These are phyloP conservation scores for Candida anglica DNA, from an alignment of 805 yeast genomes.

Conservation along the genomic window DNA sequence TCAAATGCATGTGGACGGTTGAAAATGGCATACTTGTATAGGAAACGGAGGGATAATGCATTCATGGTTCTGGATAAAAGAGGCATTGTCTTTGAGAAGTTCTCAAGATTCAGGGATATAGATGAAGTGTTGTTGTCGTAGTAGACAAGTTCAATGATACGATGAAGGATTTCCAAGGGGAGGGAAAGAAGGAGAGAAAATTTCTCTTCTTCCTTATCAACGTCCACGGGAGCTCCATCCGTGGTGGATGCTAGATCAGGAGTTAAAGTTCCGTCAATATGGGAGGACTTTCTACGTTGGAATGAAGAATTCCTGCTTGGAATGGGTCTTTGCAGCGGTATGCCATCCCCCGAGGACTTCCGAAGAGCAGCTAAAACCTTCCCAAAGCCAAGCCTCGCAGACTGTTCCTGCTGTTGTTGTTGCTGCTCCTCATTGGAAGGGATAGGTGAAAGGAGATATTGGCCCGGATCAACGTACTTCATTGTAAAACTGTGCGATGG, in stretches of 20 bases:
- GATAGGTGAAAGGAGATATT: conserved; percentile 19
- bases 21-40: conserved; percentile 66
- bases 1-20: conserved; percentile 80
- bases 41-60: conserved; percentile 51
- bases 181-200: conserved; percentile 22
- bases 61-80: conserved; percentile 57
- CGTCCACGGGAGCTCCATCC: too few relatives aligned
- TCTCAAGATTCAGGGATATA: conserved; percentile 47
- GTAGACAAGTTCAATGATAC: conserved; percentile 53
- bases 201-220: background rate
- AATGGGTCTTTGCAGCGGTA: too few relatives aligned
- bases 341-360: too few relatives aligned
- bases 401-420: too few relatives aligned
- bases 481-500: background rate
- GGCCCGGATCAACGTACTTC: conserved; percentile 5
- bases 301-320: too few relatives aligned
- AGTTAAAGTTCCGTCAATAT: too few relatives aligned
- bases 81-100: conserved; percentile 48
- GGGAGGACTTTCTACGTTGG: too few relatives aligned
- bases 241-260: too few relatives aligned
- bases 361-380: conserved; percentile 3
- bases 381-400: too few relatives aligned
- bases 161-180: conserved; percentile 55
- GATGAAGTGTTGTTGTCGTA: conserved; percentile 51
- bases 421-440: conserved; percentile 15